A percentile compares a stretch with the other conserved stretches of the same genome.
Evolutionary conservation across 2,329 filamentous ascomycete species (phyloP).

Genomic region (Cercospora berteroae): DNA sequence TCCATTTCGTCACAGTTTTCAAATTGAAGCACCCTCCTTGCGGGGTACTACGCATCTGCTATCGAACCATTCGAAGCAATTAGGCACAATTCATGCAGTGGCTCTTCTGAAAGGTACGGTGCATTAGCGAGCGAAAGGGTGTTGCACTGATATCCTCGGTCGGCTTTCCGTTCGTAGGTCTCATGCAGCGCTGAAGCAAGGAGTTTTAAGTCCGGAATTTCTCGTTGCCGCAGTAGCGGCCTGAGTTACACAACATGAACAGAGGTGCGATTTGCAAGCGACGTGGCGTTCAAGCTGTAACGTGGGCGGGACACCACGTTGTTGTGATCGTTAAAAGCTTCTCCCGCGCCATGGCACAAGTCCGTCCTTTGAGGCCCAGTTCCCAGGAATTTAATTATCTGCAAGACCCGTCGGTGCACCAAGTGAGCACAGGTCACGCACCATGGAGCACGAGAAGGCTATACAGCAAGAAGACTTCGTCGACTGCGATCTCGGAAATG

Average conservation of each 20-base stretch:
- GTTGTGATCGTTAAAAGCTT: neutral
- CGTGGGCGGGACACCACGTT: neutral
- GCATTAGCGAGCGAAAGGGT: neutral
- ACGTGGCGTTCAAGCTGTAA: neutral
- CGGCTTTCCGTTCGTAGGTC: neutral
- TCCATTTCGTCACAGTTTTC: neutral
- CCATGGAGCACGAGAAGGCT: conserved; percentile 3
- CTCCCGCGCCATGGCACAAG: neutral
- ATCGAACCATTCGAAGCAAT: neutral
- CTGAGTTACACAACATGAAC: conserved; percentile 3
- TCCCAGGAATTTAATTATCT: neutral
- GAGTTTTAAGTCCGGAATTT: neutral
- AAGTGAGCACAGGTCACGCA: neutral
- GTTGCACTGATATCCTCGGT: neutral
- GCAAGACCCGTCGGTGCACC: neutral
- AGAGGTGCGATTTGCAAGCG: neutral
- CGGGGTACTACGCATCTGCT: neutral
- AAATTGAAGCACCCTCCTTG: neutral
- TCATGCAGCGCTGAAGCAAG: conserved; percentile 2
- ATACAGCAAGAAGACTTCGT: neutral
- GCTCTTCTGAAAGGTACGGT: neutral
- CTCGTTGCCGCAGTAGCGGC: conserved; percentile 3
- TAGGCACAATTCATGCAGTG: neutral
- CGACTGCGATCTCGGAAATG: neutral
- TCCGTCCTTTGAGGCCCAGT: neutral